phyloP scores from a whole-genome alignment of 2,329 filamentous ascomycete genomes.

The Fusarium verrucosum region DNA sequence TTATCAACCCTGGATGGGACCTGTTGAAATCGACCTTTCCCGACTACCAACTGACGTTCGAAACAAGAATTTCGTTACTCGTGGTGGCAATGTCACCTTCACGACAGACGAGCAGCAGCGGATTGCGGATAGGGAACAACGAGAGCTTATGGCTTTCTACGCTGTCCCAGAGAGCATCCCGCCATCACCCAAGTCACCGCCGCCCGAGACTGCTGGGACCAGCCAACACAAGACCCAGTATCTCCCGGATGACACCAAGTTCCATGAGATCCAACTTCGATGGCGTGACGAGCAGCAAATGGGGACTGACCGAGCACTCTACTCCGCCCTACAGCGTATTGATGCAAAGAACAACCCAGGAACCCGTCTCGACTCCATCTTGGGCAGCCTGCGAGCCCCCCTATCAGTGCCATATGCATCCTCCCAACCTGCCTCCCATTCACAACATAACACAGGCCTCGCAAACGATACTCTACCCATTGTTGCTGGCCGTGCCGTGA shows the following conservation, averaged over 20 bases:
- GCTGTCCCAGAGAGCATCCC: constrained; percentile 64
- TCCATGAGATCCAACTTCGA: constrained; percentile 60
- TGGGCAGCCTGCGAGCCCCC: constrained; percentile 48
- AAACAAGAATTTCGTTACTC: constrained; percentile 61
- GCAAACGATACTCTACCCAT: constrained; percentile 44
- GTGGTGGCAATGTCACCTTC: constrained; percentile 62
- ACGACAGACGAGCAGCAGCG: constrained; percentile 64
- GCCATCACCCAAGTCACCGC: constrained; percentile 64
- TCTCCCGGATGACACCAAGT: constrained; percentile 54
- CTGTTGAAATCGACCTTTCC: constrained; percentile 58
- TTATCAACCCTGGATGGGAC: constrained; percentile 63
- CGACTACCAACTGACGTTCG: constrained; percentile 57
- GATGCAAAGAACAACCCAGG: constrained; percentile 50
- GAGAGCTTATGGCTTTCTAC: constrained; percentile 70
- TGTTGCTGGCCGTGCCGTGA: constrained; percentile 48
- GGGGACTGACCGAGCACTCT: constrained; percentile 55
- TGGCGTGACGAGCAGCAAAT: constrained; percentile 58
- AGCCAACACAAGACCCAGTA: constrained; percentile 45
- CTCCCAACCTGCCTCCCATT: constrained; percentile 15
- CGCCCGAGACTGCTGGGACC: constrained; percentile 46
- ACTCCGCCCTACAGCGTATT: constrained; percentile 56
- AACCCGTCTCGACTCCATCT: constrained; percentile 53
- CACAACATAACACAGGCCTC: constrained; percentile 17
- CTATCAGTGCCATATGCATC: constrained; percentile 25
- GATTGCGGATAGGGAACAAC: constrained; percentile 66